Percentiles rank a stretch among this genome's conserved stretches.
Evolutionary conservation across 768 basidiomycete genomes (phyloP).

Genomic region (Polyporus arcularius): DNA sequence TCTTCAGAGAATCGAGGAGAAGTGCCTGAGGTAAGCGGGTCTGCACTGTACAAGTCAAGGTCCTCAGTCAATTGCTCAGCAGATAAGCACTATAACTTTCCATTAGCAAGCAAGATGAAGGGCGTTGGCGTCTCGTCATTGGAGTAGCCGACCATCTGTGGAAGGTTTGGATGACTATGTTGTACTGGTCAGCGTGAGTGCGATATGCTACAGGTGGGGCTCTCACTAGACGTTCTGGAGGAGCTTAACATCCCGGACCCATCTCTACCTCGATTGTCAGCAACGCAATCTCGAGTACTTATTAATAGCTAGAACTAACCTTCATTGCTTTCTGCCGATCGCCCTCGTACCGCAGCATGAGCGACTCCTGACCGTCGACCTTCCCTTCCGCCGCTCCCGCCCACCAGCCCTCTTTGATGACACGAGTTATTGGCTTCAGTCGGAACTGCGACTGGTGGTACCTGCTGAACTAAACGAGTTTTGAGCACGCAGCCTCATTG

Average conservation of each 20-base stretch:
- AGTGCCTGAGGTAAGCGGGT: slow-evolving; percentile 44
- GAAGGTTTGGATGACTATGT: slow-evolving; percentile 49
- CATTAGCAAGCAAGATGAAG: slow-evolving; percentile 53
- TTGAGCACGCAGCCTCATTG: too few relatives aligned
- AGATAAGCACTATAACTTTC: slow-evolving; percentile 25
- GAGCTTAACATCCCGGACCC: slow-evolving; percentile 51
- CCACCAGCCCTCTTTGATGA: slow-evolving; percentile 50
- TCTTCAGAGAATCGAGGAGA: slow-evolving; percentile 37
- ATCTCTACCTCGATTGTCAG: slow-evolving; percentile 34
- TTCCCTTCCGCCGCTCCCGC: slow-evolving; percentile 42
- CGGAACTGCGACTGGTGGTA: slow-evolving; percentile 53
- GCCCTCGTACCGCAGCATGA: slow-evolving; percentile 49
- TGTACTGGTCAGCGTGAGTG: neutral
- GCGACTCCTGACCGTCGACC: slow-evolving; percentile 39
- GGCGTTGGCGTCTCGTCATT: slow-evolving; percentile 45
- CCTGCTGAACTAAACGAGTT: slow-evolving; percentile 40
- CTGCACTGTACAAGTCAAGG: slow-evolving; percentile 34
- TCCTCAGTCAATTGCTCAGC: neutral
- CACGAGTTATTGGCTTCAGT: slow-evolving; percentile 36
- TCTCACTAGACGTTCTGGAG: slow-evolving; percentile 53
- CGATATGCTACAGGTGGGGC: neutral
- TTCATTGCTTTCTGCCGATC: slow-evolving; percentile 33
- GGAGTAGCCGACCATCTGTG: slow-evolving; percentile 55
- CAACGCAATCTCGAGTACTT: neutral
- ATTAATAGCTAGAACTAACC: slow-evolving; percentile 23